These are phyloP conservation scores for Hippophae rhamnoides DNA, from an alignment of 306 rosid genomes.

Conservation along the genomic window DNA sequence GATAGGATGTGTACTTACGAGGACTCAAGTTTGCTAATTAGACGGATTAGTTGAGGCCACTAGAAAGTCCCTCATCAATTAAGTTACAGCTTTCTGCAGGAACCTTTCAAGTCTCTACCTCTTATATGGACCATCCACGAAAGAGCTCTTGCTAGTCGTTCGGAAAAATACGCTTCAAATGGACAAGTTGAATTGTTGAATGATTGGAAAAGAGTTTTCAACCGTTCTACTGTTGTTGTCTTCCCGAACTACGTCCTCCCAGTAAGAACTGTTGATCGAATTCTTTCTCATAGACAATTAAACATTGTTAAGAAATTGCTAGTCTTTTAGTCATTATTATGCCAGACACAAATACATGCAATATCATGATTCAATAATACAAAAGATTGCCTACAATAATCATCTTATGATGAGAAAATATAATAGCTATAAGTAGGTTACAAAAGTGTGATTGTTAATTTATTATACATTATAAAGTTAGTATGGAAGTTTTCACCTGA, in stretches of 20 bases:
- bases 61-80: constrained; percentile 22
- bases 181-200: constrained; percentile 55
- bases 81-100: constrained; percentile 80
- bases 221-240: constrained; percentile 83
- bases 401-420: constrained; percentile 6
- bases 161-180: constrained; percentile 40
- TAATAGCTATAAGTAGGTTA: constrained; percentile 3
- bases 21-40: constrained; percentile 1
- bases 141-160: constrained; percentile 62
- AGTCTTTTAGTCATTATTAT: too few species aligned
- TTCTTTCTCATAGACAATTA: constrained; percentile 9
- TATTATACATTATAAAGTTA: not conserved
- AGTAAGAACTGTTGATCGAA: constrained; percentile 45
- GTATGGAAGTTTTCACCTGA: constrained; percentile 11
- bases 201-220: constrained; percentile 85
- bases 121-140: constrained; percentile 83
- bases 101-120: constrained; percentile 90
- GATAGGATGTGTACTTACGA: not conserved
- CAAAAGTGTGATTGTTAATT: not conserved
- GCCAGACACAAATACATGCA: too few species aligned
- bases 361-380: too few species aligned
- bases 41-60: not conserved
- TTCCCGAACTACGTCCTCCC: constrained; percentile 82
- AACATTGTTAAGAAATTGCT: not conserved
- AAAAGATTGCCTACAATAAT: not conserved